These are phyloP conservation scores for Peniophora sp. DNA, from an alignment of 1,284 basidiomycete species.

Conservation along the genomic window DNA sequence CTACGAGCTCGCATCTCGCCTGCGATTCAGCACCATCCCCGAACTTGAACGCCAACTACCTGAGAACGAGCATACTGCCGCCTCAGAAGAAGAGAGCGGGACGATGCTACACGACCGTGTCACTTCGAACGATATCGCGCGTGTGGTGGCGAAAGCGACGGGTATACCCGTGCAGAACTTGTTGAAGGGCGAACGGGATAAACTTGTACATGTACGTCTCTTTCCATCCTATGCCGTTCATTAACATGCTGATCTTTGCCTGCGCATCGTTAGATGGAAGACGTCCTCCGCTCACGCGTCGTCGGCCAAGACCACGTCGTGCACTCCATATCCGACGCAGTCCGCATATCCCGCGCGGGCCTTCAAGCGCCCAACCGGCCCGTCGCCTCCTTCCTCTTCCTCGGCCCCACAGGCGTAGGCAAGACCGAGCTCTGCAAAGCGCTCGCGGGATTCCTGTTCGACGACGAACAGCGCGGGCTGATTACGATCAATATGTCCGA, in stretches of 20 bases:
- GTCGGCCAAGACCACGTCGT: slow-evolving; percentile 88
- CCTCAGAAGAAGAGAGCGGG: slow-evolving; percentile 34
- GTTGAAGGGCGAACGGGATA: slow-evolving; percentile 84
- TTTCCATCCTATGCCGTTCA: neutral
- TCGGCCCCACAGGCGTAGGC: slow-evolving; percentile 84
- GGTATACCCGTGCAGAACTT: slow-evolving; percentile 89
- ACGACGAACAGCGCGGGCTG: slow-evolving; percentile 78
- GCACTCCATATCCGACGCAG: slow-evolving; percentile 75
- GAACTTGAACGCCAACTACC: slow-evolving; percentile 74
- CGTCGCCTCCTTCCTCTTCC: slow-evolving; percentile 86
- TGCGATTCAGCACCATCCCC: slow-evolving; percentile 83
- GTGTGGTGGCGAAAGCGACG: slow-evolving; percentile 84
- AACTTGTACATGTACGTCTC: slow-evolving; percentile 72
- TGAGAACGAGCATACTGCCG: slow-evolving; percentile 38
- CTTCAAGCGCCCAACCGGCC: slow-evolving; percentile 82
- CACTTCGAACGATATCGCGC: slow-evolving; percentile 81
- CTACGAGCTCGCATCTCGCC: slow-evolving; percentile 73
- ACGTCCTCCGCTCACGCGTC: slow-evolving; percentile 64
- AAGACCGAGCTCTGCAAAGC: slow-evolving; percentile 89
- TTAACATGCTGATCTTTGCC: neutral
- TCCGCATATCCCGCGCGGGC: slow-evolving; percentile 86
- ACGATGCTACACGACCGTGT: slow-evolving; percentile 82
- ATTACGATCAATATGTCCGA: slow-evolving; percentile 93
- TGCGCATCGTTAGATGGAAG: slow-evolving; percentile 70
- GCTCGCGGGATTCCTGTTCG: slow-evolving; percentile 80